Conservation (phyloP, 768 basidiomycete species). For the Lactifluus piperatus region DNA sequence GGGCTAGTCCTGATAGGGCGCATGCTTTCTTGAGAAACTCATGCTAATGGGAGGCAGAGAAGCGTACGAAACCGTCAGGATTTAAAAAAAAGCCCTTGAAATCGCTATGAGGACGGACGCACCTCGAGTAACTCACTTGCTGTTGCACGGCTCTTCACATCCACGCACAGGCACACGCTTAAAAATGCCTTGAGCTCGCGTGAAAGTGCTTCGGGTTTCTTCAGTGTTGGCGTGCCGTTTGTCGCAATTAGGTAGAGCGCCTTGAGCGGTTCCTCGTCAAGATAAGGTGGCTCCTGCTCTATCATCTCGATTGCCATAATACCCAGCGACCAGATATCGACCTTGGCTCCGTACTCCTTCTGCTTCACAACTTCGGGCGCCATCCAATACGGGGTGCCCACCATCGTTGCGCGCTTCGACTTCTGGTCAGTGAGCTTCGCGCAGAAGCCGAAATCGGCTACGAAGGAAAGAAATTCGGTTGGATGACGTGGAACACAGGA, state of each 20-base stretch:
- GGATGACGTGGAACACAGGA: neutral
- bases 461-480: neutral
- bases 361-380: constrained; percentile 98
- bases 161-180: constrained; percentile 96
- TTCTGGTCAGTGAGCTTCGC: constrained; percentile 95
- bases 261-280: constrained; percentile 92
- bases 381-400: constrained; percentile 98
- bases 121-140: constrained; percentile 81
- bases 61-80: constrained; percentile 11
- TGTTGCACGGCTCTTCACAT: constrained; percentile 88
- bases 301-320: constrained; percentile 99
- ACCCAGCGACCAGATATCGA: constrained; percentile 94
- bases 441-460: constrained; percentile 96
- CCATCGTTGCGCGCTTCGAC: constrained; percentile 97
- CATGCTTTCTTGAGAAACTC: constrained; percentile 92
- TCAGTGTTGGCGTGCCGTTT: constrained; percentile 95
- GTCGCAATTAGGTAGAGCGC: constrained; percentile 95
- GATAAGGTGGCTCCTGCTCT: constrained; percentile 92
- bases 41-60: constrained; percentile 56
- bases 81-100: constrained; percentile 13
- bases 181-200: constrained; percentile 92
- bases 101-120: constrained; percentile 25
- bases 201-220: constrained; percentile 89
- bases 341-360: constrained; percentile 94
- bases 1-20: constrained; percentile 70